These are phyloP conservation scores for Septoria petroselini DNA, from an alignment of 2,329 filamentous ascomycete species.

Conservation along the genomic window DNA sequence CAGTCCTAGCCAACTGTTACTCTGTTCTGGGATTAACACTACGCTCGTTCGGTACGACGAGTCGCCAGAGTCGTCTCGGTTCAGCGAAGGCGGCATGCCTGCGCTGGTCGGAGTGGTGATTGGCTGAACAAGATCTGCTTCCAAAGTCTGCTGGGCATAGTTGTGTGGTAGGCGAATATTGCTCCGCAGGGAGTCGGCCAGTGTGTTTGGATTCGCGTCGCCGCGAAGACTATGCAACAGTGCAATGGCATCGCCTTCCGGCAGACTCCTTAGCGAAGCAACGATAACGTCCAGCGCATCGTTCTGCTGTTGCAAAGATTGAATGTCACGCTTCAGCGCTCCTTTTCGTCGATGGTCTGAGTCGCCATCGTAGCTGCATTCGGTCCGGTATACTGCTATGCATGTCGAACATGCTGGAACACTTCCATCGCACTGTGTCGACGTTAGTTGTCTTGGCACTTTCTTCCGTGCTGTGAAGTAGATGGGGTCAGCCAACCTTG, in stretches of 20 bases:
- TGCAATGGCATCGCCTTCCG: slow-evolving; percentile 45
- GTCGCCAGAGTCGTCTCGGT: slow-evolving; percentile 25
- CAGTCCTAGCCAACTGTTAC: slow-evolving; percentile 32
- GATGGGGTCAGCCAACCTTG: slow-evolving; percentile 39
- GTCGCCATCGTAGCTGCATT: slow-evolving; percentile 51
- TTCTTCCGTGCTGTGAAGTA: background rate
- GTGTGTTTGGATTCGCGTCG: slow-evolving; percentile 41
- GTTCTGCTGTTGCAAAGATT: slow-evolving; percentile 39
- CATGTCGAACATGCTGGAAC: slow-evolving; percentile 52
- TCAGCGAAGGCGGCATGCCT: slow-evolving; percentile 12
- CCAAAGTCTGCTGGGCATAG: slow-evolving; percentile 35
- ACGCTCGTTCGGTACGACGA: slow-evolving; percentile 1
- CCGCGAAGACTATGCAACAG: slow-evolving; percentile 45
- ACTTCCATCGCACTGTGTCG: slow-evolving; percentile 49
- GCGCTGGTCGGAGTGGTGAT: slow-evolving; percentile 25
- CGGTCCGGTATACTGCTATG: slow-evolving; percentile 50
- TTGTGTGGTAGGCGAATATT: slow-evolving; percentile 39
- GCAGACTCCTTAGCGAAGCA: slow-evolving; percentile 44
- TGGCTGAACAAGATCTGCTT: slow-evolving; percentile 36
- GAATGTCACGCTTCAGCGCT: slow-evolving; percentile 42
- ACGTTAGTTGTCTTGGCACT: background rate
- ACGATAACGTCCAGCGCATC: slow-evolving; percentile 44
- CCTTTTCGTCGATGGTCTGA: slow-evolving; percentile 48
- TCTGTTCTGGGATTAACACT: slow-evolving; percentile 14
- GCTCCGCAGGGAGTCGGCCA: slow-evolving; percentile 43